These are phyloP conservation scores for Byssochlamys sp. DNA, from an alignment of 2,329 filamentous ascomycete genomes.

Conservation along the genomic window DNA sequence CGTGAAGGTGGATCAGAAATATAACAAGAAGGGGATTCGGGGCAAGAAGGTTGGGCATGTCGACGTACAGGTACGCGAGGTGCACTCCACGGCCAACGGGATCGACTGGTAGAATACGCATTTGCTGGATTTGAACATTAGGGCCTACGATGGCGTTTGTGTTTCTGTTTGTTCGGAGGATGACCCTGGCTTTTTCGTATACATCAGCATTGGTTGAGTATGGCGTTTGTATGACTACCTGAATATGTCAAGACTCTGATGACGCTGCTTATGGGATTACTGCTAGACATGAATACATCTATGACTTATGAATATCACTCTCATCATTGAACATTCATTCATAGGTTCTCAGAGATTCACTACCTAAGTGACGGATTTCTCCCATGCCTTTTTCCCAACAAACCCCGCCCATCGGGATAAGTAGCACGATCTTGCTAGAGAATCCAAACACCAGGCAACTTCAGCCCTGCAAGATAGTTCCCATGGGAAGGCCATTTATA, in stretches of 20 bases:
- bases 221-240: neutral
- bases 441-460: too few species aligned
- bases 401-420: too few species aligned
- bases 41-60: slow-evolving; percentile 39
- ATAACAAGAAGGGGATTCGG: slow-evolving; percentile 40
- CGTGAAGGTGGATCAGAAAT: slow-evolving; percentile 46
- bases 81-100: slow-evolving; percentile 11
- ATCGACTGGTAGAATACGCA: slow-evolving; percentile 25
- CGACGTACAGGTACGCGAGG: slow-evolving; percentile 3
- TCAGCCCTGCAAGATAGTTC: too few species aligned
- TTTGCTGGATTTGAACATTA: neutral
- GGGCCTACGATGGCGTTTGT: neutral
- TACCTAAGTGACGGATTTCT: too few species aligned
- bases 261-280: neutral
- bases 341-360: too few species aligned
- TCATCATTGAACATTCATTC: neutral
- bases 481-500: too few species aligned
- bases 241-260: too few species aligned
- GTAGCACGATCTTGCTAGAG: too few species aligned
- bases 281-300: neutral
- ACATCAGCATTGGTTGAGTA: neutral
- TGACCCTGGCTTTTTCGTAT: neutral
- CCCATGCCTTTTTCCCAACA: too few species aligned
- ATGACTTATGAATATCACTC: neutral
- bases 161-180: neutral